Conservation (phyloP, 495 filamentous ascomycete genomes). For the Xylaria venustula region DNA sequence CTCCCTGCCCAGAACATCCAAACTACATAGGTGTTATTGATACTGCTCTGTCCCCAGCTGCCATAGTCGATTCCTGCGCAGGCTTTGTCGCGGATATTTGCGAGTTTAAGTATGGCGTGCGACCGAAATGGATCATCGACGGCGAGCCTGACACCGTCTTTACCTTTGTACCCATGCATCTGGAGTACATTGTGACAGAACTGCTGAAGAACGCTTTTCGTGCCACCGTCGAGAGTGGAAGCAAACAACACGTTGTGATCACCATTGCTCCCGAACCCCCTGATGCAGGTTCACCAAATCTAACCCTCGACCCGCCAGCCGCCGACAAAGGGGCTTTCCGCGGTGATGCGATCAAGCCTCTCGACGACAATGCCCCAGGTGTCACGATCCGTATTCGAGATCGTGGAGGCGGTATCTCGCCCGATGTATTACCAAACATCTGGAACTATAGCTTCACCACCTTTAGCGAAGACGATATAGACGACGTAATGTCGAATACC, state of each 20-base stretch:
- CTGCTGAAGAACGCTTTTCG: conserved; percentile 96
- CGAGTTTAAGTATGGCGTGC: conserved; percentile 90
- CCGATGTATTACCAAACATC: conserved; percentile 77
- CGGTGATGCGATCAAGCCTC: conserved; percentile 49
- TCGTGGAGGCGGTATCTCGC: conserved; percentile 86
- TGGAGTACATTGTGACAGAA: conserved; percentile 96
- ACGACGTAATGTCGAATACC: conserved; percentile 32
- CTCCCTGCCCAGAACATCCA: conserved; percentile 51
- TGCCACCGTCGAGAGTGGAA: conserved; percentile 74
- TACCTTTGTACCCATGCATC: conserved; percentile 89
- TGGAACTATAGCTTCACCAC: conserved; percentile 98
- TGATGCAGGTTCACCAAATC: conserved; percentile 20
- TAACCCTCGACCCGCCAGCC: conserved; percentile 77
- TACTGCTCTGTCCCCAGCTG: conserved; percentile 79
- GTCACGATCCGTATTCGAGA: conserved; percentile 96
- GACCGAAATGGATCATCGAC: conserved; percentile 76
- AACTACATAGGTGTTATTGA: conserved; percentile 97
- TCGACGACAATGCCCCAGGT: conserved; percentile 68
- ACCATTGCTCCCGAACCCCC: conserved; percentile 88
- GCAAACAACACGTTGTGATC: conserved; percentile 73
- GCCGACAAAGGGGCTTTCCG: conserved; percentile 49
- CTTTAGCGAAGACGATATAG: conserved; percentile 64
- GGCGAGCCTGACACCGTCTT: conserved; percentile 79
- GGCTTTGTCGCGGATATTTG: conserved; percentile 93
- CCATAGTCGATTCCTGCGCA: conserved; percentile 76